Base-by-base conservation (phyloP, 768 basidiomycete species). In the Tricholoma terreum region DNA sequence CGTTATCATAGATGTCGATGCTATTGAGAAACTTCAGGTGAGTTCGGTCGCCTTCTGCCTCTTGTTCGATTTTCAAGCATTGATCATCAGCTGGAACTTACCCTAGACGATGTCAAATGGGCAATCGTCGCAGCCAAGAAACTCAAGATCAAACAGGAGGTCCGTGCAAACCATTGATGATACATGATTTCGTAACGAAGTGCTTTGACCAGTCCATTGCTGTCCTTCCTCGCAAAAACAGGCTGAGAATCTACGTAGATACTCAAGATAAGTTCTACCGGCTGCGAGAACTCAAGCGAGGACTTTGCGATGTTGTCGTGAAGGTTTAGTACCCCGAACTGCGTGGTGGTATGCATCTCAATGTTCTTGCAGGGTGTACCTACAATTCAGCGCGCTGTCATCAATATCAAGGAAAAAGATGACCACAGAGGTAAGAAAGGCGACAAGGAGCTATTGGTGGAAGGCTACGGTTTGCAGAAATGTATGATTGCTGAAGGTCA, bases 401-500 rank as follows among this genome's bases (percentile, higher is more conserved):
- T 99, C 71, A 94, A 94, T 65, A 93, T 94, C 74, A 94, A 94
- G 70, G 92, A 95, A 53, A 89, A 92, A 62, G 85, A 89, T 34
- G 87, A 93, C 54, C 72, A 76, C 3, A 81, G 82, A 59, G 92
- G 92, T 2, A 87, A 88, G 72, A 91, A 93, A 64, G 88, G 86
- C 7, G 89, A 94, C 63, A 94, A 96, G 69, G 91, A 96, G 68
- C 74, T 99, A 9, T 81, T 99, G 7, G 94, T 98, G 1, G 96
- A 98, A 79, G 97, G 97, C 8, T 95, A 98, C 71, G 97, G 97
- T 14, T 76, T 99, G 55, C 90, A 94, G 63, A 90, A 92, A 65
- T 96, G 97, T 67, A 99, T 99, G 97, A 89, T 84, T 22, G 96
- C 94, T 1, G 94, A 97, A 75, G 96, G 95, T 93, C 71, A 63